Percentiles rank a stretch among this genome's conserved stretches.
Conservation (phyloP, 306 rosid species). For the Hippophae tibetana region DNA sequence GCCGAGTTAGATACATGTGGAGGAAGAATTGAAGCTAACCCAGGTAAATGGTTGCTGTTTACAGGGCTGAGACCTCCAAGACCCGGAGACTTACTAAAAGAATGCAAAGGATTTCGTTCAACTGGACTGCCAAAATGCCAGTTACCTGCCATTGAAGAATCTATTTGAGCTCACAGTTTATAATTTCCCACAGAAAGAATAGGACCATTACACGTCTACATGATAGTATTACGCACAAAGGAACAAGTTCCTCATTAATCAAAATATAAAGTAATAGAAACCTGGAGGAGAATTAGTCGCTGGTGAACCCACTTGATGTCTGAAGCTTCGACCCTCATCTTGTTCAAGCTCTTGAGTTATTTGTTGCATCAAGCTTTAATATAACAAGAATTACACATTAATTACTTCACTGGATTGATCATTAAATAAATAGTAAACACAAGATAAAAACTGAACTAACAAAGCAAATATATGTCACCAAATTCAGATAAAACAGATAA, state of each 20-base stretch:
- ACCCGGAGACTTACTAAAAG: conserved; percentile 64
- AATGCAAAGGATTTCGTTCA: conserved; percentile 53
- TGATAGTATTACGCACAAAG: conserved; percentile 4
- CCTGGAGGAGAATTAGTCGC: conserved; percentile 84
- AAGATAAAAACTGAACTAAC: background rate
- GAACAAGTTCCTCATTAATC: conserved; percentile 7
- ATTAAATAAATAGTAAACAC: background rate
- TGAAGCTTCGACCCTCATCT: conserved; percentile 60
- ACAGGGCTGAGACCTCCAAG: conserved; percentile 58
- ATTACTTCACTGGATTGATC: conserved; percentile 6
- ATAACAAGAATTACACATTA: conserved; percentile 6
- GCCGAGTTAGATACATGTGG: conserved; percentile 52
- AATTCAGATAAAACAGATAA: conserved; percentile 3
- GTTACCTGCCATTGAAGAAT: conserved; percentile 35
- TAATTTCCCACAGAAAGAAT: conserved; percentile 7
- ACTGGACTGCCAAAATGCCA: conserved; percentile 84
- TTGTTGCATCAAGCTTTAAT: conserved; percentile 75
- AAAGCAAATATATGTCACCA: background rate
- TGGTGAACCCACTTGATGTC: conserved; percentile 76
- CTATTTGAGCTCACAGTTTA: conserved; percentile 17
- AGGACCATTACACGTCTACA: conserved; percentile 6
- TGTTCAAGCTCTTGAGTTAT: conserved; percentile 80
- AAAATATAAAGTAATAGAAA: conserved; percentile 24
- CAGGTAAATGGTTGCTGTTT: conserved; percentile 57
- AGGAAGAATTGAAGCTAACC: conserved; percentile 77